A percentile compares a stretch with the other conserved stretches of the same genome.
phyloP scores from a whole-genome alignment of 78 protist species.

The Emiliania huxleyi region DNA sequence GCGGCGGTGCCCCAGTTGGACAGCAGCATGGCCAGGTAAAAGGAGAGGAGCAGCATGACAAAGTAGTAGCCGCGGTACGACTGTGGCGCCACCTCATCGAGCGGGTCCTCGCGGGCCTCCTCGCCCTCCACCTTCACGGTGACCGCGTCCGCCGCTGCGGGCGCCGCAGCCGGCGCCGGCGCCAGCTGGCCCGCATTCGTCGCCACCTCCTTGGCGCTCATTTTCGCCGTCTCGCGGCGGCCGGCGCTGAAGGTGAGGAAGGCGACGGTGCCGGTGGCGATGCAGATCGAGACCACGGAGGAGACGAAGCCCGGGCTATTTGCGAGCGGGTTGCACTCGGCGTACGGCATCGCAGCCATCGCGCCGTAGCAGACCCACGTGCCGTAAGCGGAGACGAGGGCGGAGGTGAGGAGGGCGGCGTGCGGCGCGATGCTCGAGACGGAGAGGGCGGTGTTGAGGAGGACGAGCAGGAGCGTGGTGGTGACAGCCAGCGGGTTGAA shows the following conservation, averaged over 20 bases:
- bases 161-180: too few relatives aligned
- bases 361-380: not conserved
- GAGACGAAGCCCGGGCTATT: not conserved
- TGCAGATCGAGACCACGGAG: not conserved
- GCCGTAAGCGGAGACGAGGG: not conserved
- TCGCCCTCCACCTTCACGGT: not conserved
- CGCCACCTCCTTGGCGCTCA: not conserved
- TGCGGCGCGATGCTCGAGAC: not conserved
- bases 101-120: not conserved
- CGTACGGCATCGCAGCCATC: not conserved
- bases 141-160: not conserved
- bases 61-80: not conserved
- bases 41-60: not conserved
- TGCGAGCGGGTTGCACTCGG: not conserved
- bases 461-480: not conserved
- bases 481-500: not conserved
- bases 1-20: not conserved
- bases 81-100: not conserved
- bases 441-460: not conserved
- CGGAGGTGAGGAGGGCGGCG: not conserved
- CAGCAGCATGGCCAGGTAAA: not conserved
- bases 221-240: not conserved
- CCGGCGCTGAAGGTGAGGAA: not conserved
- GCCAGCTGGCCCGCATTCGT: not conserved
- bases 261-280: not conserved